A percentile compares a stretch with the other conserved stretches of the same genome.
These are phyloP conservation scores for Pythium insidiosum DNA, from an alignment of 352 stramenopile species.

Conservation along the genomic window DNA sequence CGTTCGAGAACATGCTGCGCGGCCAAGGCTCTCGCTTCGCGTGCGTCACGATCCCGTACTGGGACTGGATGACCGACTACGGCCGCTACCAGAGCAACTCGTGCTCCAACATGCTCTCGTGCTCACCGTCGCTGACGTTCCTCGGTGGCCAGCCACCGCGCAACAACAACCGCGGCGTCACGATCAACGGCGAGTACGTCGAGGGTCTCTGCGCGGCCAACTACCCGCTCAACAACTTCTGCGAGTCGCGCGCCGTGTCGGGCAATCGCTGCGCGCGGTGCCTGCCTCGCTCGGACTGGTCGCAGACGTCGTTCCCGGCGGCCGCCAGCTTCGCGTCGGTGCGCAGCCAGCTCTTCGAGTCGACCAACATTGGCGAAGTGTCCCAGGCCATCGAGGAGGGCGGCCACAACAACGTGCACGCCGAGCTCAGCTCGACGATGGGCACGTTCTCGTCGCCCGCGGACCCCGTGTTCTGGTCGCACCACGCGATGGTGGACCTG, in stretches of 20 bases:
- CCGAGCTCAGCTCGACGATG: conserved; percentile 32
- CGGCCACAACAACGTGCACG: conserved; percentile 56
- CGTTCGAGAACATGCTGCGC: conserved; percentile 82
- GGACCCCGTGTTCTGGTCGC: conserved; percentile 69
- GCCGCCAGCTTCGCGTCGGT: conserved; percentile 35
- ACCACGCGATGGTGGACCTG: conserved; percentile 57
- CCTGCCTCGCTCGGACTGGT: conserved; percentile 41
- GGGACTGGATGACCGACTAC: conserved; percentile 60
- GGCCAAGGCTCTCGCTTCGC: conserved; percentile 31
- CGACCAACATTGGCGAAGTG: conserved; percentile 45
- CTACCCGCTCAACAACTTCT: conserved; percentile 47
- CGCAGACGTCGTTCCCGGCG: conserved; percentile 13
- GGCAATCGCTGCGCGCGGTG: conserved; percentile 26
- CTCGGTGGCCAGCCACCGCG: conserved; percentile 22
- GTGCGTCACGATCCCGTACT: conserved; percentile 78
- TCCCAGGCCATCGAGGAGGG: conserved; percentile 31
- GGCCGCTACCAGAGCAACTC: conserved; percentile 20
- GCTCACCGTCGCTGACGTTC: conserved; percentile 27
- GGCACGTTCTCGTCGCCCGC: conserved; percentile 31
- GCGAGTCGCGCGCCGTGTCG: conserved; percentile 18
- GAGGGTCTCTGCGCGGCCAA: conserved; percentile 29
- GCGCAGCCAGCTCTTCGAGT: conserved; percentile 35
- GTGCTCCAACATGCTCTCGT: conserved; percentile 36
- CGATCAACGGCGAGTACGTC: conserved; percentile 36
- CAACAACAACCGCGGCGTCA: conserved; percentile 6